Evolutionary conservation across 192 early-diverging fungal genomes (phyloP).

Genomic region (Coemansia sp.): DNA sequence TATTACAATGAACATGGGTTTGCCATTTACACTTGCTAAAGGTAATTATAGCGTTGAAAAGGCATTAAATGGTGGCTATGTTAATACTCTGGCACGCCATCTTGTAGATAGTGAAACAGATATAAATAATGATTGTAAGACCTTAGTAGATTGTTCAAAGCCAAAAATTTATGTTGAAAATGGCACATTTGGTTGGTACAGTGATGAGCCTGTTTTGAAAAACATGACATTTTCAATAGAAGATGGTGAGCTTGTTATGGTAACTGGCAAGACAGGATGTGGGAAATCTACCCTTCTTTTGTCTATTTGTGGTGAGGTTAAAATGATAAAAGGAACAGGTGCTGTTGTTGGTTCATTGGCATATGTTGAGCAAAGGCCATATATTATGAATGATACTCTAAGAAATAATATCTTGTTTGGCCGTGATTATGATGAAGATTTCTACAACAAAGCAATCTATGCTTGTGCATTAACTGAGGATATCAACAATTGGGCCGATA

Average conservation of each 20-base stretch:
- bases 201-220: conserved; percentile 1
- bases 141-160: not conserved
- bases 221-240: conserved; percentile 57
- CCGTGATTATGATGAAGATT: conserved; percentile 12
- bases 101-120: not conserved
- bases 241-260: conserved; percentile 65
- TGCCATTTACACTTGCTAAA: not conserved
- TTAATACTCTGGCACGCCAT: conserved; percentile 14
- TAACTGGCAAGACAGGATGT: conserved; percentile 78
- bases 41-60: conserved; percentile 12
- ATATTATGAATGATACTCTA: conserved; percentile 55
- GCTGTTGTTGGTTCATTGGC: conserved; percentile 65
- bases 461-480: conserved; percentile 61
- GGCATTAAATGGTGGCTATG: conserved; percentile 16
- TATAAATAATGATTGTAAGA: not conserved
- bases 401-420: conserved; percentile 23
- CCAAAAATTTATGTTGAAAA: conserved; percentile 7
- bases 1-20: not conserved
- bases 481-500: conserved; percentile 54
- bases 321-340: conserved; percentile 47
- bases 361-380: conserved; percentile 79
- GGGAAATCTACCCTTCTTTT: conserved; percentile 83
- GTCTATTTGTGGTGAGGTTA: conserved; percentile 80
- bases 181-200: conserved; percentile 24
- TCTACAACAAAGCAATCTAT: conserved; percentile 56